Percentiles rank a stretch among this genome's conserved stretches.
phyloP scores from a whole-genome alignment of 495 filamentous ascomycete genomes.

The Arthonia radiata region DNA sequence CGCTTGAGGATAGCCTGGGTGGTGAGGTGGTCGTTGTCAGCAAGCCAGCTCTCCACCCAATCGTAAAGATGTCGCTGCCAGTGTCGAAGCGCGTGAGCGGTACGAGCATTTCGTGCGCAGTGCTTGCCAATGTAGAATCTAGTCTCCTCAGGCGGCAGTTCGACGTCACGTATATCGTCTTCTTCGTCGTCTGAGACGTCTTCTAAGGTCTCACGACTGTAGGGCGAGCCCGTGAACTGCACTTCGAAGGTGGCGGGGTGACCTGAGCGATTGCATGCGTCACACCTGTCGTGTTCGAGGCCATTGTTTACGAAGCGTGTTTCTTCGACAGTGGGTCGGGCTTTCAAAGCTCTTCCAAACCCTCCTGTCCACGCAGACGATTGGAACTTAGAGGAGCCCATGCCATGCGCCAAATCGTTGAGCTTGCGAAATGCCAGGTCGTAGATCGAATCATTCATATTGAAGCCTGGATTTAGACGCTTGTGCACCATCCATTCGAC shows the following conservation, averaged over 20 bases:
- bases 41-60: conserved; percentile 38
- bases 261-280: conserved; percentile 46
- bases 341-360: conserved; percentile 39
- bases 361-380: conserved; percentile 48
- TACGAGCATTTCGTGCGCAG: conserved; percentile 42
- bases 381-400: conserved; percentile 43
- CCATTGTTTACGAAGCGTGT: background rate
- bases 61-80: conserved; percentile 54
- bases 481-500: conserved; percentile 57
- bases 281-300: conserved; percentile 24
- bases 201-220: conserved; percentile 42
- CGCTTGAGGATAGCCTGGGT: conserved; percentile 28
- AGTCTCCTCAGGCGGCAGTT: too few species aligned
- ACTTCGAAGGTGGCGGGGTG: conserved; percentile 42
- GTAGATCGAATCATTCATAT: conserved; percentile 38
- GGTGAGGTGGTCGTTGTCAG: conserved; percentile 24
- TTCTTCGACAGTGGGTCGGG: conserved; percentile 25
- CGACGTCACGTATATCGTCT: conserved; percentile 14
- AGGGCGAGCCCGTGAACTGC: conserved; percentile 40
- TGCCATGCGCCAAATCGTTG: conserved; percentile 40
- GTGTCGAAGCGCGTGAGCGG: conserved; percentile 44
- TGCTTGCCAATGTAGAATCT: too few species aligned
- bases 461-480: conserved; percentile 52
- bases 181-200: conserved; percentile 29
- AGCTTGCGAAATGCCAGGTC: conserved; percentile 48